Evolutionary conservation across 768 basidiomycete genomes (phyloP), one percentile per base, ranked within the genome.

Genomic region (Flagelloscypha sp.): DNA sequence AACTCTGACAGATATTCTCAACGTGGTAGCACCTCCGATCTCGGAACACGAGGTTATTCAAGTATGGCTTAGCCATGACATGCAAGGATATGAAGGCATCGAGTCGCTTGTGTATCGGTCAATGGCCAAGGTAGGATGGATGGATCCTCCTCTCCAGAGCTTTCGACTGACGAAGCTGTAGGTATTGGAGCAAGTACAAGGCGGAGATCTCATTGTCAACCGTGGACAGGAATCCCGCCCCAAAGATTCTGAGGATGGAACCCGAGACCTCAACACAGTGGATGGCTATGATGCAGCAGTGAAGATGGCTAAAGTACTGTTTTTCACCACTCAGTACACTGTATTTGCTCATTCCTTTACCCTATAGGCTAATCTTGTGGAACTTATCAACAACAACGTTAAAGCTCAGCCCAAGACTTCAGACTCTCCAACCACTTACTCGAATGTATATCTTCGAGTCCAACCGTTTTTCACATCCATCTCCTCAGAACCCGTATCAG

Each of bases 1-100:
- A 7, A 90, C 93, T 3, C 63, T 98, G 18, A 87, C 77, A 2
- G 92, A 94, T 38, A 80, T 99, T 37, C 65, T 99, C 33, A 94
- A 97, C 54, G 94, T 84, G 19, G 94, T 99, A 41, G 95, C 95
- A 1, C 95, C 95, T 27, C 95, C 95, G 9, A 98, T 98, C 48
- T 87, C 93, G 17, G 93, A 94, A 56, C 94, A 98, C 54, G 95
- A 99, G 59, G 89, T 97, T 11, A 92, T 99, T 44, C 79, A 95
- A 54, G 80, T 99, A 6, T 89, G 87, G 84, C 63, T 99, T 24
- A 84, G 83, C 50, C 93, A 98, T 60, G 92, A 95, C 46, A 93
- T 99, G 93, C 69, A 74, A 44, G 95, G 95, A 12, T 97, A 94
- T 53, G 90, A 93, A 38, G 95, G 95, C 6, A 73, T 98, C 27